Conservation (phyloP, 257 asterid genomes). For the Nicotiana paniculata region DNA sequence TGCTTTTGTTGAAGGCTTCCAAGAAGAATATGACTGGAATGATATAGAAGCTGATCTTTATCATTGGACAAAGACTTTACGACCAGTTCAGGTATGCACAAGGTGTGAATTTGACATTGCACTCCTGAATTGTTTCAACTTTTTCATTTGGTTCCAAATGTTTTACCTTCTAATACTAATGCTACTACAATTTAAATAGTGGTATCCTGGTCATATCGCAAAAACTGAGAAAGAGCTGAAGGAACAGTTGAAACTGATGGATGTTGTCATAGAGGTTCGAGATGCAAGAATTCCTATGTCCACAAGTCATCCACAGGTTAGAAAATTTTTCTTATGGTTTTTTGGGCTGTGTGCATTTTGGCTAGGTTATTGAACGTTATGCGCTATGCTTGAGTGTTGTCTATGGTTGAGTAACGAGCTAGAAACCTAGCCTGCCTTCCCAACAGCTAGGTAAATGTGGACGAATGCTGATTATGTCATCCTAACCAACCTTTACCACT, state of each 20-base stretch:
- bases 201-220: conserved; percentile 98
- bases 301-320: conserved; percentile 85
- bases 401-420: not conserved
- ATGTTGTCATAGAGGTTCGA: conserved; percentile 95
- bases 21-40: conserved; percentile 59
- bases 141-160: conserved; percentile 3
- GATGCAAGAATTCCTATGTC: conserved; percentile 96
- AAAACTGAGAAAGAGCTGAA: conserved; percentile 93
- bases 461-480: not conserved
- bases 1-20: conserved; percentile 30
- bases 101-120: conserved; percentile 23
- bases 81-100: conserved; percentile 83
- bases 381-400: not conserved
- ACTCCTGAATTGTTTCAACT: conserved; percentile 5
- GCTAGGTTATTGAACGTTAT: not conserved
- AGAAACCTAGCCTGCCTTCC: not conserved
- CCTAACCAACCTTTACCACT: not conserved
- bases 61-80: conserved; percentile 77
- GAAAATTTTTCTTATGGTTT: conserved; percentile 2
- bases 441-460: conserved; percentile 1
- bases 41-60: conserved; percentile 64
- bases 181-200: conserved; percentile 33
- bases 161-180: conserved; percentile 9
- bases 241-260: conserved; percentile 93
- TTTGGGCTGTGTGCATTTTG: not conserved